A percentile compares a stretch with the other conserved stretches of the same genome.
Conservation (phyloP, 2,329 filamentous ascomycete species). For the Colletotrichum tropicale region DNA sequence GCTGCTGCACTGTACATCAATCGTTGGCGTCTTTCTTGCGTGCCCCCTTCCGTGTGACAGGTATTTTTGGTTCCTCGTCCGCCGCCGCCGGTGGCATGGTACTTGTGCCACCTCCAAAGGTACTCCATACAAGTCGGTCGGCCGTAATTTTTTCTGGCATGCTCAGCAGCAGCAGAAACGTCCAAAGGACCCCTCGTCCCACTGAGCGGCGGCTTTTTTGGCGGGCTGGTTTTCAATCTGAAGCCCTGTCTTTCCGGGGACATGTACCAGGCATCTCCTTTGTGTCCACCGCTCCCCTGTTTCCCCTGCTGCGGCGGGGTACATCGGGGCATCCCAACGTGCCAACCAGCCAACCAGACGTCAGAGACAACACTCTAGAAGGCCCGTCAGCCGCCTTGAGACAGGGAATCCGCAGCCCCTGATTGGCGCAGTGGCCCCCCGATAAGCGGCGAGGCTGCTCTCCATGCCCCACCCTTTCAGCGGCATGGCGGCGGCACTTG, state of each 20-base stretch:
- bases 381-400: background rate
- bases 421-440: constrained; percentile 8
- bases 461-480: background rate
- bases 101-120: background rate
- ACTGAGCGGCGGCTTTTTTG: background rate
- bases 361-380: background rate
- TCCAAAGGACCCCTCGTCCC: constrained; percentile 7
- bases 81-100: background rate
- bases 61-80: constrained; percentile 12
- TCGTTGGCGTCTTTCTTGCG: constrained; percentile 1
- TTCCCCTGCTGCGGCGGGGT: background rate
- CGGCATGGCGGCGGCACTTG: constrained; percentile 2
- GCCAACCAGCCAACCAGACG: background rate
- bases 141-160: background rate
- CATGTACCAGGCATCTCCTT: background rate
- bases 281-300: background rate
- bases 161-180: background rate
- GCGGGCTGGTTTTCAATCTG: background rate
- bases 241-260: background rate
- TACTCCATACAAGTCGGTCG: background rate
- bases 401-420: constrained; percentile 2
- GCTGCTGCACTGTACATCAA: constrained; percentile 10
- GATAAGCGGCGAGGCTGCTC: constrained; percentile 9
- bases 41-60: background rate
- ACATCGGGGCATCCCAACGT: background rate